Evolutionary conservation across 768 basidiomycete species (phyloP).

Genomic region (Rhizopogon sp.): DNA sequence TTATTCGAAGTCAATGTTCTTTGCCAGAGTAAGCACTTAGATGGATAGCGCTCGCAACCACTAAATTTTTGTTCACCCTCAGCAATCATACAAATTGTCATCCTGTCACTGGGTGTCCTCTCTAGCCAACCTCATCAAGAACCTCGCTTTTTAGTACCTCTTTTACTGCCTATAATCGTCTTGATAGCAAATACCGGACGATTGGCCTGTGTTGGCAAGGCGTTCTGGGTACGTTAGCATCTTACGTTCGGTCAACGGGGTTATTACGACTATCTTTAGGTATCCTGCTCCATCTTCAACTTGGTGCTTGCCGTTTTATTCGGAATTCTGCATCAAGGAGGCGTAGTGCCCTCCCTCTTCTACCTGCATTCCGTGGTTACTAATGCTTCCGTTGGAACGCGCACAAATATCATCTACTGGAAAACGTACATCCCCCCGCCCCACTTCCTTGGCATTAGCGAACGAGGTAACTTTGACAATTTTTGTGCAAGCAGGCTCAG

Average conservation of each 20-base stretch:
- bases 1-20: constrained; percentile 11
- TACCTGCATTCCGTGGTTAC: constrained; percentile 23
- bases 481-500: background rate
- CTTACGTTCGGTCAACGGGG: background rate
- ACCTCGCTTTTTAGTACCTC: constrained; percentile 32
- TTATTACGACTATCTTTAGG: constrained; percentile 11
- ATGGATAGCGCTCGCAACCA: too few species aligned
- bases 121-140: constrained; percentile 36
- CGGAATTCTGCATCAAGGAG: constrained; percentile 36
- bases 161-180: constrained; percentile 29
- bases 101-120: constrained; percentile 23
- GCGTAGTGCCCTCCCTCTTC: constrained; percentile 35
- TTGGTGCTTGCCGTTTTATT: constrained; percentile 25
- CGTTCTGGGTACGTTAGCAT: constrained; percentile 27
- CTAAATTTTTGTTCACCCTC: constrained; percentile 1
- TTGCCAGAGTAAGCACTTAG: constrained; percentile 11
- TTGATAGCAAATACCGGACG: constrained; percentile 21
- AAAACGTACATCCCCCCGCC: constrained; percentile 37
- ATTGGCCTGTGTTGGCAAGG: constrained; percentile 16
- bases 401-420: constrained; percentile 29
- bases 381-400: background rate
- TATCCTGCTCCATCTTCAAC: constrained; percentile 25
- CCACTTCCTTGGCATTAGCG: constrained; percentile 27
- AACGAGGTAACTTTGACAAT: constrained; percentile 12
- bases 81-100: constrained; percentile 27